Conservation (phyloP, 495 filamentous ascomycete genomes). For the Penicillium soppii region DNA sequence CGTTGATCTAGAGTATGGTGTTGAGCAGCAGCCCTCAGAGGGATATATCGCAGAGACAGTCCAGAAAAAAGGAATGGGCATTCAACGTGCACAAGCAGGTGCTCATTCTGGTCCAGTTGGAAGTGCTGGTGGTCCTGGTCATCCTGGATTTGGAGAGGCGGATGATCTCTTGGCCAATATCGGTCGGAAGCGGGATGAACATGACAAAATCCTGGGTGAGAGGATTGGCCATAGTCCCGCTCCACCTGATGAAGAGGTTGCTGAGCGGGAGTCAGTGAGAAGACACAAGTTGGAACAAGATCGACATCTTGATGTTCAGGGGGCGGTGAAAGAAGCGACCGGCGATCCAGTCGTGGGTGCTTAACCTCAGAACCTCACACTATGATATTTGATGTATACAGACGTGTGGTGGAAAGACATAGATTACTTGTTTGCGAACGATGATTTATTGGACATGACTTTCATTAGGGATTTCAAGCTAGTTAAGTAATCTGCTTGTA, state of each 20-base stretch:
- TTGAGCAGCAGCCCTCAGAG: constrained; percentile 54
- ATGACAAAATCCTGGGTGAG: constrained; percentile 41
- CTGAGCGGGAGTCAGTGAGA: constrained; percentile 29
- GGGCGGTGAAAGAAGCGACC: constrained; percentile 26
- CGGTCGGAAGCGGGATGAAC: constrained; percentile 45
- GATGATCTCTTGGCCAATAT: constrained; percentile 37
- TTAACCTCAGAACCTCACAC: neutral
- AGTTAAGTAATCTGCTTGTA: neutral
- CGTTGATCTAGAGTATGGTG: constrained; percentile 51
- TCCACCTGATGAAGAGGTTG: constrained; percentile 19
- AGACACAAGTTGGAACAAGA: constrained; percentile 30
- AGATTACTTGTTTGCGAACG: neutral
- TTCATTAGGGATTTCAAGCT: constrained; percentile 7
- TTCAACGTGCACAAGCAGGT: constrained; percentile 36
- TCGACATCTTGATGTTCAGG: constrained; percentile 30
- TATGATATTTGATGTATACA: too few species aligned
- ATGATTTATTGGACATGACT: neutral
- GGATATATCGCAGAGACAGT: constrained; percentile 55
- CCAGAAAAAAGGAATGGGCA: constrained; percentile 35
- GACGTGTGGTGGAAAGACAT: too few species aligned
- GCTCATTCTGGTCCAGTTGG: constrained; percentile 39
- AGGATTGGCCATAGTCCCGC: constrained; percentile 24
- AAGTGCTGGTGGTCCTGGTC: constrained; percentile 26
- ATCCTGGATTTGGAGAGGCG: constrained; percentile 38
- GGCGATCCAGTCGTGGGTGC: constrained; percentile 30